A percentile compares a stretch with the other conserved stretches of the same genome.
Evolutionary conservation across 1,284 basidiomycete species (phyloP).

Genomic region (Irpex sp.): DNA sequence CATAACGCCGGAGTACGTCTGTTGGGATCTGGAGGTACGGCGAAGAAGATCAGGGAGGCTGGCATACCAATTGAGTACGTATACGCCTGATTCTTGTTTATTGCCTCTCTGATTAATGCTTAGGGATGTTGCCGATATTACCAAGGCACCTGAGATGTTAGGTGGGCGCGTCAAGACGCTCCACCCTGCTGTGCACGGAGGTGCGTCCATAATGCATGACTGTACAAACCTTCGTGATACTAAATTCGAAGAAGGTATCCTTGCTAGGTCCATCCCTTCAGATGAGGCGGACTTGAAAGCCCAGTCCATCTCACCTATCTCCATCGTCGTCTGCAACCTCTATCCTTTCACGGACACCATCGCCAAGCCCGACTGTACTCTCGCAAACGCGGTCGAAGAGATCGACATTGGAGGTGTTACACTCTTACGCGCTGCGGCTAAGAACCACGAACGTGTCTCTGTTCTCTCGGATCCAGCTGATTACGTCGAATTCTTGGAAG

Average conservation of each 20-base stretch:
- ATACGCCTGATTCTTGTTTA: slow-evolving; percentile 28
- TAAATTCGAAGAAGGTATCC: slow-evolving; percentile 58
- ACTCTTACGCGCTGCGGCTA: slow-evolving; percentile 95
- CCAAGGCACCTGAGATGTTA: slow-evolving; percentile 99
- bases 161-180: slow-evolving; percentile 98
- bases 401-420: slow-evolving; percentile 99
- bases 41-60: slow-evolving; percentile 94
- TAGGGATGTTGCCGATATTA: slow-evolving; percentile 97
- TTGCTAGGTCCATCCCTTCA: slow-evolving; percentile 83
- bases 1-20: slow-evolving; percentile 81
- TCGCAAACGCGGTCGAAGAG: slow-evolving; percentile 94
- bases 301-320: slow-evolving; percentile 86
- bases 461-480: slow-evolving; percentile 95
- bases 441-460: slow-evolving; percentile 94
- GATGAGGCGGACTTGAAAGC: slow-evolving; percentile 81
- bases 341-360: slow-evolving; percentile 97
- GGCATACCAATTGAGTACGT: slow-evolving; percentile 84
- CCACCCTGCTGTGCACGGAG: slow-evolving; percentile 98
- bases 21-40: slow-evolving; percentile 95
- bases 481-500: slow-evolving; percentile 80
- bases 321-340: slow-evolving; percentile 97
- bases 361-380: slow-evolving; percentile 82
- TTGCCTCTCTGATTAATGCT: neutral
- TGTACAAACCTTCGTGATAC: neutral
- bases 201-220: slow-evolving; percentile 37